Conservation (phyloP, 306 rosid species). For the Abrus pulchellus region DNA sequence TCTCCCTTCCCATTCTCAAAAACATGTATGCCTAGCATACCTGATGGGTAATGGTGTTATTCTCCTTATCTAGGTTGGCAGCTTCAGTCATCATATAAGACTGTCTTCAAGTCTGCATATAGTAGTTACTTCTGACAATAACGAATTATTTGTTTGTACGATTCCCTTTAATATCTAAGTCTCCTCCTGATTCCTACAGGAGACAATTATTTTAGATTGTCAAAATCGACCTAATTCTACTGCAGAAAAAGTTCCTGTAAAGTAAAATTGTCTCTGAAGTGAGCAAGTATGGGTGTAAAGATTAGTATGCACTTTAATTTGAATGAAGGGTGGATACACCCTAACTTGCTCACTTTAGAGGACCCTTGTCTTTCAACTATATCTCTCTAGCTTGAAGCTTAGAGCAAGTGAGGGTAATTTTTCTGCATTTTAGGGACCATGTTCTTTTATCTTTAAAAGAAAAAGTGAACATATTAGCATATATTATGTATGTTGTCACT, state of each 20-base stretch:
- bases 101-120: neutral
- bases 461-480: neutral
- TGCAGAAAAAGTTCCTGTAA: neutral
- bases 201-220: slow-evolving; percentile 22
- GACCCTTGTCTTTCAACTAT: neutral
- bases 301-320: neutral
- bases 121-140: neutral
- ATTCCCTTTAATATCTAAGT: neutral
- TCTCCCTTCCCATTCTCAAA: neutral
- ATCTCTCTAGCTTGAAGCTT: neutral
- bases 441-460: neutral
- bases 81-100: neutral
- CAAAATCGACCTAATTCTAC: neutral
- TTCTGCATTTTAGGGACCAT: neutral
- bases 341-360: neutral
- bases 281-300: neutral
- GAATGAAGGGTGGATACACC: neutral
- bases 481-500: neutral
- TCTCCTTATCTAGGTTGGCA: neutral
- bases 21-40: neutral
- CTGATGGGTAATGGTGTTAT: neutral
- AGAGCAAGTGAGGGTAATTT: neutral
- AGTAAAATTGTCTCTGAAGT: neutral
- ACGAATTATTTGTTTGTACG: neutral
- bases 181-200: neutral